These are phyloP conservation scores for Rhododendron vialii DNA, from an alignment of 148 eudicot species.

Conservation along the genomic window DNA sequence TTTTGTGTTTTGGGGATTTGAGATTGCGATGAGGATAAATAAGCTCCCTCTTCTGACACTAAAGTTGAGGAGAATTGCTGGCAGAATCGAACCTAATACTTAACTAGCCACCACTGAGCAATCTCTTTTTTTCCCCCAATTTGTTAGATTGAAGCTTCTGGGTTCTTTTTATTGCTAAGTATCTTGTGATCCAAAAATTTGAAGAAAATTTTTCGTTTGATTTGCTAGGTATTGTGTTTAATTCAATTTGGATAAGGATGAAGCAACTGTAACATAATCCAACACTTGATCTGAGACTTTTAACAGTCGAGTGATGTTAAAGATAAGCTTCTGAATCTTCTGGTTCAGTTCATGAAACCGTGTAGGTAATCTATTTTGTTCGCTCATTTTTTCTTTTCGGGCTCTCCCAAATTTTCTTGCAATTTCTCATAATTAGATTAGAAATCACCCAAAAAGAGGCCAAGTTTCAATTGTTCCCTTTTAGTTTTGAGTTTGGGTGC, in stretches of 20 bases:
- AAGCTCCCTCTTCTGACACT: constrained; percentile 30
- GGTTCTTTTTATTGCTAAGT: background rate
- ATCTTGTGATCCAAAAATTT: background rate
- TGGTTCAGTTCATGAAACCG: background rate
- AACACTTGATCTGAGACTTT: constrained; percentile 11
- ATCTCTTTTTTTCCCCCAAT: background rate
- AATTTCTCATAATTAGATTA: too few relatives aligned
- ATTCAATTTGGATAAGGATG: background rate
- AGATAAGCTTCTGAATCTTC: constrained; percentile 4
- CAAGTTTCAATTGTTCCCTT: too few relatives aligned
- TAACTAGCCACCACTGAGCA: constrained; percentile 14
- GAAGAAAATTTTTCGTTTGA: background rate
- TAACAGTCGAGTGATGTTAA: background rate
- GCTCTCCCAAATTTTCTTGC: too few relatives aligned
- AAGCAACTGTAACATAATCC: background rate
- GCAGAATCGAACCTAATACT: constrained; percentile 16
- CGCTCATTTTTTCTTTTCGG: too few relatives aligned
- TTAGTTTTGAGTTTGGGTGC: too few relatives aligned
- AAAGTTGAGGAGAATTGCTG: constrained; percentile 17
- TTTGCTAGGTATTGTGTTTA: too few relatives aligned
- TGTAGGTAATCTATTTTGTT: background rate
- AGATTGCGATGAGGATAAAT: constrained; percentile 29
- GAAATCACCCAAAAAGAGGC: too few relatives aligned
- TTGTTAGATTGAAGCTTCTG: background rate
- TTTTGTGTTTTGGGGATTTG: background rate